Conservation (phyloP, 2,329 filamentous ascomycete genomes). For the Capronia epimyces region DNA sequence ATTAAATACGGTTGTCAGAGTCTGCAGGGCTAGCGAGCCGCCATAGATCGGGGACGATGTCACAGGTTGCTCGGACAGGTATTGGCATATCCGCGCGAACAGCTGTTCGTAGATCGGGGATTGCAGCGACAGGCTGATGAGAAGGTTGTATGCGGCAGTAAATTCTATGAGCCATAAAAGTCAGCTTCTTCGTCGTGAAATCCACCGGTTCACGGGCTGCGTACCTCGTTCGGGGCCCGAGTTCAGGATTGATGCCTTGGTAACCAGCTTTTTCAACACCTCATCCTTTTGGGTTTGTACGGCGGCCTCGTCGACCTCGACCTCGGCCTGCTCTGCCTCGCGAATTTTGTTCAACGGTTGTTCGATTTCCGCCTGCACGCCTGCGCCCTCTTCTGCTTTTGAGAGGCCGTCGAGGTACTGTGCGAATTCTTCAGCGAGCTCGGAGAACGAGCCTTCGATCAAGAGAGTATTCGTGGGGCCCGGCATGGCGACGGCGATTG, state of each 20-base stretch:
- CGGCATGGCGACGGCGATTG: conserved; percentile 45
- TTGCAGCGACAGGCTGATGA: conserved; percentile 87
- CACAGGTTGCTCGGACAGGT: conserved; percentile 74
- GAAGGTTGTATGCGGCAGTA: conserved; percentile 90
- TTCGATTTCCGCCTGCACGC: conserved; percentile 58
- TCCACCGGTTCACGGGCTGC: background rate
- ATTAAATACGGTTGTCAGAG: conserved; percentile 96
- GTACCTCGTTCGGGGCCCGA: conserved; percentile 78
- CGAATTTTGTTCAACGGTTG: conserved; percentile 57
- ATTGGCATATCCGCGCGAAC: conserved; percentile 80
- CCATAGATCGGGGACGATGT: conserved; percentile 80
- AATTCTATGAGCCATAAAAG: conserved; percentile 59
- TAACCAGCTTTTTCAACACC: conserved; percentile 81
- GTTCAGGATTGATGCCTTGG: conserved; percentile 71
- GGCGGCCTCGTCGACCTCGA: conserved; percentile 35
- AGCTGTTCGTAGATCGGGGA: conserved; percentile 78
- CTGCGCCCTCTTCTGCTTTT: conserved; percentile 54
- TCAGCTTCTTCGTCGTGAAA: background rate
- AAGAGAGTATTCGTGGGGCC: conserved; percentile 58
- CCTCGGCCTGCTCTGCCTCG: conserved; percentile 51
- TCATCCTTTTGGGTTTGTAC: conserved; percentile 64
- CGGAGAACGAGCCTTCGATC: conserved; percentile 88
- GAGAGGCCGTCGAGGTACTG: conserved; percentile 83
- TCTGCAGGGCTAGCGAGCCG: conserved; percentile 76
- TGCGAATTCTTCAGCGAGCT: conserved; percentile 90